Base-by-base conservation (phyloP, 805 yeast genomes). In the Pichia occidentalis region DNA sequence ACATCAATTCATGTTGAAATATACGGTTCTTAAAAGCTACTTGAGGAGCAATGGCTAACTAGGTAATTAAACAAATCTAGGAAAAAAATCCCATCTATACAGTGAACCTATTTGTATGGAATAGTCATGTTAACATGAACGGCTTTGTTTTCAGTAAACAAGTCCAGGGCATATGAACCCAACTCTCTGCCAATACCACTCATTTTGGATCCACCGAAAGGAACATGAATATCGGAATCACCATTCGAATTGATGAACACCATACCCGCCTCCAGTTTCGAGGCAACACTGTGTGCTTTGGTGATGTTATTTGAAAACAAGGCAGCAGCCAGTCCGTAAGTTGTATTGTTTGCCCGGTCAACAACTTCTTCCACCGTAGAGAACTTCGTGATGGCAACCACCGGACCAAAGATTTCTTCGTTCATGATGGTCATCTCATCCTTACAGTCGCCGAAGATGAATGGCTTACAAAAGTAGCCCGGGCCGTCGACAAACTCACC, bases 351-450 rank as follows among this genome's bases (percentile, higher is more conserved):
- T 25, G 88, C 86, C 60, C 71, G 64, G 33, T 62, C 61, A 41
- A 81, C 67, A 40, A 69, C 87, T 54, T 82, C 85, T 40, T 78
- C 84, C 39, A 70, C 64, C 39, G 79, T 72, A 51, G 63, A 63
- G 63, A 82, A 82, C 61, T 79, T 81, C 47, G 79, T 64, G 41
- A 79, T 68, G 17, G 84, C 69, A 34, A 80, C 83, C 42, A 82
- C 87, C 27, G 92, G 92, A 36, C 92, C 92, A 47, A 82, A 82
- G 48, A 82, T 81, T 62, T 82, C 92, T 52, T 82, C 88, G 51
- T 63, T 71, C 44, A 74, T 76, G 50, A 82, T 75, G 46, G 64
- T 61, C 77, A 77, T 76, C 49, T 72, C 71, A 58, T 77, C 80
- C 4, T 61, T 67, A 46, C 80, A 84, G 53, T 79, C 82, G 48